A percentile compares a stretch with the other conserved stretches of the same genome.
Evolutionary conservation across 768 basidiomycete genomes (phyloP).

Genomic region (Termitomyces sp.): DNA sequence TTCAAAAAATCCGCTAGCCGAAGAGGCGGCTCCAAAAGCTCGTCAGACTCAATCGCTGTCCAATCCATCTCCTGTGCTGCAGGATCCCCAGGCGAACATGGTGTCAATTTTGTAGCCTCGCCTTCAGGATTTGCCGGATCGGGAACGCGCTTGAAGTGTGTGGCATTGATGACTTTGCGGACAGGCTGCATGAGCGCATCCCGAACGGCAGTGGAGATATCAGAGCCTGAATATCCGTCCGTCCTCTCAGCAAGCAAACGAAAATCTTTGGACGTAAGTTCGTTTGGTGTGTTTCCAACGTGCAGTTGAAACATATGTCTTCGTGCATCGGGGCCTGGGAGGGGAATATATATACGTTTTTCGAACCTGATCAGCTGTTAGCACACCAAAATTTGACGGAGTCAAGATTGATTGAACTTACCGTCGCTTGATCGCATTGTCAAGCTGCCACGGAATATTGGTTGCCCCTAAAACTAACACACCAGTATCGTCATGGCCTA

Average conservation of each 20-base stretch:
- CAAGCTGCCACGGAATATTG: conserved; percentile 98
- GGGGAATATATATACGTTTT: conserved; percentile 97
- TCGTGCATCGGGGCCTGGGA: conserved; percentile 90
- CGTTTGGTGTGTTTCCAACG: conserved; percentile 88
- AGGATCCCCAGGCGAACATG: conserved; percentile 92
- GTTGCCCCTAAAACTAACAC: conserved; percentile 96
- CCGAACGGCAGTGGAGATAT: conserved; percentile 91
- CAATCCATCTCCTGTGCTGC: conserved; percentile 85
- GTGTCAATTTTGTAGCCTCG: conserved; percentile 68
- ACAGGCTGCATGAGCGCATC: conserved; percentile 99
- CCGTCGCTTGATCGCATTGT: conserved; percentile 96
- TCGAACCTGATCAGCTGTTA: conserved; percentile 62
- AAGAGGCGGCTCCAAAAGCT: conserved; percentile 86
- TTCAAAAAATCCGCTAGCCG: conserved; percentile 77
- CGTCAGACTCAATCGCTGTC: conserved; percentile 84
- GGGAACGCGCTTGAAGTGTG: conserved; percentile 78
- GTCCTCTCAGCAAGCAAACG: conserved; percentile 79
- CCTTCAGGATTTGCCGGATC: conserved; percentile 23
- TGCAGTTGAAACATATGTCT: conserved; percentile 97
- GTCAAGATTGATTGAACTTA: conserved; percentile 27
- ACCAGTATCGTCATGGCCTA: conserved; percentile 95
- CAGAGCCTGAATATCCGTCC: conserved; percentile 93
- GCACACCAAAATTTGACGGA: background rate
- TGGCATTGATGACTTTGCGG: conserved; percentile 91
- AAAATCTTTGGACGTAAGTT: conserved; percentile 76